phyloP scores from a whole-genome alignment of 1,139 yeast species.

The Yamadazyma trypodendri region DNA sequence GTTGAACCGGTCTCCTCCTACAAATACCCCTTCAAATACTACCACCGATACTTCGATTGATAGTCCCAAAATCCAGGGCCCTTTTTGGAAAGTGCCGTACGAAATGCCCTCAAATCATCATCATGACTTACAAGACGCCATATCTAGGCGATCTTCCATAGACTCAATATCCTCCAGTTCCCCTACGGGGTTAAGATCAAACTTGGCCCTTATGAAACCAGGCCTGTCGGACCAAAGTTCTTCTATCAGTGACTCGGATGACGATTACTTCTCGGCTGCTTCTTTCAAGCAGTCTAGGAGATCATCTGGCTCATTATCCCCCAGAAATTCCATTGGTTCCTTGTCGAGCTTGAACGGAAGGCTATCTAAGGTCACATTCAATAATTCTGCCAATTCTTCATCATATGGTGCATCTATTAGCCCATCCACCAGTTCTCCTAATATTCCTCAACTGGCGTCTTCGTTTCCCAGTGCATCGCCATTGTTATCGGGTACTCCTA shows the following conservation, averaged over 20 bases:
- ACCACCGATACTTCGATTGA: constrained; percentile 15
- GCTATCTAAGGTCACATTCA: constrained; percentile 24
- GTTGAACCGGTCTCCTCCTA: constrained; percentile 2
- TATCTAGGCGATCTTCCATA: constrained; percentile 34
- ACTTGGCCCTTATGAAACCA: constrained; percentile 31
- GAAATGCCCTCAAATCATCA: constrained; percentile 40
- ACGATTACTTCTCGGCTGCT: constrained; percentile 37
- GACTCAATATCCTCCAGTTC: constrained; percentile 29
- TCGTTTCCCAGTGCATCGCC: constrained; percentile 3
- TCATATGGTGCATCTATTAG: constrained; percentile 2
- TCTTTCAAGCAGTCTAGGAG: constrained; percentile 20
- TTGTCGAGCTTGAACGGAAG: constrained; percentile 48
- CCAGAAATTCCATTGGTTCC: constrained; percentile 46
- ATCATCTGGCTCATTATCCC: constrained; percentile 35
- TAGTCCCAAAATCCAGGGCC: constrained; percentile 44
- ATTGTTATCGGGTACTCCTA: constrained; percentile 3
- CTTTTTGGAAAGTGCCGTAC: constrained; percentile 53
- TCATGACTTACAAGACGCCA: constrained; percentile 11
- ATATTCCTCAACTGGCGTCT: constrained; percentile 1
- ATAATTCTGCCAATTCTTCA: not conserved
- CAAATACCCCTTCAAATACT: constrained; percentile 9
- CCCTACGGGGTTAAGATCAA: constrained; percentile 23
- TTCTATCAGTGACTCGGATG: constrained; percentile 37
- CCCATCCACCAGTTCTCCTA: not conserved
- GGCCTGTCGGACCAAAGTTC: constrained; percentile 19